Base-by-base conservation (phyloP, 164 flowering plant genomes). In the Umbilicus rupestris region DNA sequence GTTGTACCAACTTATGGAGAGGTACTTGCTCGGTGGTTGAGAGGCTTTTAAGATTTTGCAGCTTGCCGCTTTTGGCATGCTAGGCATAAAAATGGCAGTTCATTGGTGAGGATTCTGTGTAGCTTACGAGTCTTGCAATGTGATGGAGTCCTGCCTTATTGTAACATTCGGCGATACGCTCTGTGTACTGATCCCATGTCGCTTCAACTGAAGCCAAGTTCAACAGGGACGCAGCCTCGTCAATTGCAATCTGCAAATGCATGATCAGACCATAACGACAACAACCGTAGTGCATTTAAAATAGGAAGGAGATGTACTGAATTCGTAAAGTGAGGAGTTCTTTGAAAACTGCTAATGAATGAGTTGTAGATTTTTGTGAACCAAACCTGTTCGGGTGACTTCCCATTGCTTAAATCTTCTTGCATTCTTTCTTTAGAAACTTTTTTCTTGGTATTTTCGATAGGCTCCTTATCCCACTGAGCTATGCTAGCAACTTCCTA, bases 401-500 rank as follows among this genome's bases (percentile, higher is more conserved):
- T 92, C 64, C 96, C 96, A 74, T 82, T 90, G 70, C 77, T 83
- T 55, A 90, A 73, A 76, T 90, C 96, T 74, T 80, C 93, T 78
- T 77, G 80, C 78, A 70, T 82, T 45, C 90, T 92, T 75, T 89
- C 91, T 65, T 86, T 90, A 0, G 97, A 66, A 26, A 93, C 83
- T 77, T 73, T 90, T 72, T 88, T 92, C 68, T 78, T 86, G 2
- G 87, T 78, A 69, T 76, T 82, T 60, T 88, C 90, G 69, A 93
- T 87, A 77, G 90, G 97, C 73, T 89, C 92, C 71, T 90, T 92
- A 33, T 84, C 87, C 98, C 96, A 92, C 70, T 83, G 78, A 67
- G 98, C 95, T 68, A 92, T 78, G 49, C 74, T 70, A 72, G 96
- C 96, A 79, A 84, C 93, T 74, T 92, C 87, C 96, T 92, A 79